Base-by-base conservation (phyloP, 306 rosid species). In the Fagus sylvatica region DNA sequence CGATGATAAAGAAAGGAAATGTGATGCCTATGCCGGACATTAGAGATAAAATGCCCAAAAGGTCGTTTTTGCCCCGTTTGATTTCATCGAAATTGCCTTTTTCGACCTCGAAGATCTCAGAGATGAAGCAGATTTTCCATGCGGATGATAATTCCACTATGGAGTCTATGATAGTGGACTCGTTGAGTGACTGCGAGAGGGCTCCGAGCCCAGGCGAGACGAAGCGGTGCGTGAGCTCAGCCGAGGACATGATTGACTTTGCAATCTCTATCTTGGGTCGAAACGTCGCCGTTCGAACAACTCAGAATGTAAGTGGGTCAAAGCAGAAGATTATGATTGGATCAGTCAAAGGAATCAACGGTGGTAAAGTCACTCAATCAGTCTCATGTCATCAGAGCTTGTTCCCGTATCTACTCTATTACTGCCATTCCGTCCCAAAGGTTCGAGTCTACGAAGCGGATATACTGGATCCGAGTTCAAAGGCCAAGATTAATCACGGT, bases 371-470 rank as follows among this genome's bases (percentile, higher is more conserved):
- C 61, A 96, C 99, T 32, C 86, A 86, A 39, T 96, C 99, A 0
- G 99, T 96, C 10, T 96, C 99, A 0, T 96, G 99, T 80, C 99
- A 96, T 19, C 99, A 96, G 90, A 96, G 97, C 40, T 17, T 96
- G 75, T 96, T 88, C 55, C 98, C 99, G 11, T 96, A 93, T 81
- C 72, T 96, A 4, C 91, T 96, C 6, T 96, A 96, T 9, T 96
- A 96, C 75, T 96, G 99, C 73, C 99, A 96, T 84, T 91, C 99
- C 0, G 97, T 96, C 4, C 99, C 99, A 1, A 96, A 84, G 71
- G 99, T 96, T 33, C 97, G 99, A 84, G 96, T 93, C 11, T 96
- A 96, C 84, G 84, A 91, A 79, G 94, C 91, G 84, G 99, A 96
- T 69, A 78, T 96, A 6, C 76, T 87, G 56, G 98, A 96, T 81